Conservation (phyloP, 2,329 filamentous ascomycete species). For the Lasiodiplodia gonubiensis region DNA sequence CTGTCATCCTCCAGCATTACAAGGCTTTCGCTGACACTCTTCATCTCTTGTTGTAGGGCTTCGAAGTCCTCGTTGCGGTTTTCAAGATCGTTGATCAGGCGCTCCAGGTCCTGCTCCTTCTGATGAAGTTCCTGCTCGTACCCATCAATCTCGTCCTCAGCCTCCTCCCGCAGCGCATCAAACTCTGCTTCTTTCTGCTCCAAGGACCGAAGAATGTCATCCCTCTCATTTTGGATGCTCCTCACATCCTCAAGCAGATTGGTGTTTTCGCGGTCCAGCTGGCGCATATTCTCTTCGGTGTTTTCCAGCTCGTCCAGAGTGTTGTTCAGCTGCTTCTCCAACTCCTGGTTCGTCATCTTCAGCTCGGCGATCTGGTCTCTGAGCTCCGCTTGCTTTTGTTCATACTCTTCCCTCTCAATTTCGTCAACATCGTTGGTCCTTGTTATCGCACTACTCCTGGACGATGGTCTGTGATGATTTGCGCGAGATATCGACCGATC, state of each 20-base stretch:
- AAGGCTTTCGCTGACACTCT: constrained; percentile 84
- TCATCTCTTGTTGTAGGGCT: constrained; percentile 92
- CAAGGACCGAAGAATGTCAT: constrained; percentile 80
- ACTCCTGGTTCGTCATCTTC: constrained; percentile 86
- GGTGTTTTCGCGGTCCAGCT: constrained; percentile 81
- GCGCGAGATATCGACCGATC: constrained; percentile 92
- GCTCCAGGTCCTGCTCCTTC: constrained; percentile 72
- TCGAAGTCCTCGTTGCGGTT: constrained; percentile 85
- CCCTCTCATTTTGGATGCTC: constrained; percentile 79
- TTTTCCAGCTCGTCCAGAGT: constrained; percentile 80
- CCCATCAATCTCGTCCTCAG: constrained; percentile 63
- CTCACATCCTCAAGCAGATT: constrained; percentile 80
- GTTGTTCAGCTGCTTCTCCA: constrained; percentile 83
- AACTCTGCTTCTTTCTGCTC: constrained; percentile 64
- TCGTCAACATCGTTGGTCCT: constrained; percentile 71
- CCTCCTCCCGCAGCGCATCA: constrained; percentile 61
- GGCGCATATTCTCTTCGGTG: constrained; percentile 61
- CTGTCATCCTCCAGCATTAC: constrained; percentile 90
- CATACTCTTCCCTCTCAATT: constrained; percentile 81
- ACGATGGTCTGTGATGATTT: constrained; percentile 70
- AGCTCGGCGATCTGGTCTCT: constrained; percentile 86
- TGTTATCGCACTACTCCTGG: constrained; percentile 65
- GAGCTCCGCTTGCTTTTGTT: constrained; percentile 80
- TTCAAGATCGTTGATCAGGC: constrained; percentile 72
- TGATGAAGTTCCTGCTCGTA: constrained; percentile 71